These are phyloP conservation scores for Tulasnella sp. DNA, from an alignment of 768 basidiomycete genomes.

Conservation along the genomic window DNA sequence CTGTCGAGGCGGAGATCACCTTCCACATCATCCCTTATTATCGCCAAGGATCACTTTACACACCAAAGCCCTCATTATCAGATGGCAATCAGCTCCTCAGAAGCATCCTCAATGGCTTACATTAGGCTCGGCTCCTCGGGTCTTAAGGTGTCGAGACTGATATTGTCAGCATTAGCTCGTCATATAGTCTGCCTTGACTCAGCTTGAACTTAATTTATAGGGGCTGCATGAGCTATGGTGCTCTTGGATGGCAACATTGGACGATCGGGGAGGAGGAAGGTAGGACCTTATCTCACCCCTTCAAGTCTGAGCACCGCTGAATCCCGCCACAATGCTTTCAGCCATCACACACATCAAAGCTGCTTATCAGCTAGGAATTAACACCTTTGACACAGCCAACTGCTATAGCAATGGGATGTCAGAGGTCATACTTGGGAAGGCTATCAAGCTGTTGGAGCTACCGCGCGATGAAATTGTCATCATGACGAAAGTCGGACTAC, in stretches of 20 bases:
- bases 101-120: neutral
- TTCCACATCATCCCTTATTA: neutral
- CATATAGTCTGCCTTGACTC: neutral
- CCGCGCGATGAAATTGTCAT: neutral
- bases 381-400: neutral
- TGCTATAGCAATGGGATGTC: neutral
- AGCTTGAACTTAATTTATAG: conserved; percentile 26
- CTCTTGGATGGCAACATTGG: conserved; percentile 43
- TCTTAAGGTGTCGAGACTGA: conserved; percentile 9
- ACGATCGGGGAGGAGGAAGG: conserved; percentile 39
- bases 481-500: neutral
- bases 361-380: conserved; percentile 8
- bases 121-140: conserved; percentile 14
- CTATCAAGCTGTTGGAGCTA: neutral
- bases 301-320: neutral
- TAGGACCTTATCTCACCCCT: conserved; percentile 22
- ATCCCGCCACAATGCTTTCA: neutral
- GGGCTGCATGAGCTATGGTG: conserved; percentile 49
- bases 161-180: neutral
- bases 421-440: neutral
- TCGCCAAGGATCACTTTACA: neutral
- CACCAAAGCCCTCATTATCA: neutral
- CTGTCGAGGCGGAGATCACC: no score
- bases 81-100: neutral
- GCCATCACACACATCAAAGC: conserved; percentile 11